Conservation (phyloP, 495 filamentous ascomycete species). For the Immersiella caudata region DNA sequence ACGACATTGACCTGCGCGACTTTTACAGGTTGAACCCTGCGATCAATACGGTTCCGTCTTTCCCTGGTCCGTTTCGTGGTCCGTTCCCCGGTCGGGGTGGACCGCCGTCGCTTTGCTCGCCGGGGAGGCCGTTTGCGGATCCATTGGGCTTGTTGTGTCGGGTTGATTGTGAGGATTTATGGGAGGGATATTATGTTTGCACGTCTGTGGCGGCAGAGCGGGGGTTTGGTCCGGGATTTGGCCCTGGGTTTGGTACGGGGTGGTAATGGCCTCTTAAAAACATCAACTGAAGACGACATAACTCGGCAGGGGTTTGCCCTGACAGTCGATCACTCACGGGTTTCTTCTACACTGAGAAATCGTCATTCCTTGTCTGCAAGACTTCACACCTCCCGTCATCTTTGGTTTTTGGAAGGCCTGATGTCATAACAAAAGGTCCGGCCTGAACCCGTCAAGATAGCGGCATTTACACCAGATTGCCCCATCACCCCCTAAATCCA, state of each 20-base stretch:
- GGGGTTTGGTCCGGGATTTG: neutral
- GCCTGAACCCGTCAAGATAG: too few relatives aligned
- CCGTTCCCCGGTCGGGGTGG: neutral
- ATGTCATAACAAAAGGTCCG: too few relatives aligned
- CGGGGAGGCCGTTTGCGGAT: neutral
- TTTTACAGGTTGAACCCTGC: neutral
- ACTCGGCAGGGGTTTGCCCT: too few relatives aligned
- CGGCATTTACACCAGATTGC: too few relatives aligned
- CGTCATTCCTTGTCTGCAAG: too few relatives aligned
- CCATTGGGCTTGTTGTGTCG: neutral
- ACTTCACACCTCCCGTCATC: too few relatives aligned
- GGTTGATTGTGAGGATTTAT: neutral
- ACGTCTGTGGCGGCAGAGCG: neutral
- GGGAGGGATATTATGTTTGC: neutral
- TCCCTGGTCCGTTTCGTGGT: neutral
- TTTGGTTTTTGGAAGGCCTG: too few relatives aligned
- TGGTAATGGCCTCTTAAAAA: too few relatives aligned
- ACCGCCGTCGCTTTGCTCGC: neutral
- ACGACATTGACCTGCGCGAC: neutral
- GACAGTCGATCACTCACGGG: too few relatives aligned
- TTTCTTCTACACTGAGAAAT: too few relatives aligned
- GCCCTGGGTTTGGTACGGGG: neutral
- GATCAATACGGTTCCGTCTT: neutral
- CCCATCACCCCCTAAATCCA: too few relatives aligned
- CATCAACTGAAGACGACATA: too few relatives aligned